These are phyloP conservation scores for Dispira parvispora DNA, from an alignment of 192 early-diverging fungal species.

Conservation along the genomic window DNA sequence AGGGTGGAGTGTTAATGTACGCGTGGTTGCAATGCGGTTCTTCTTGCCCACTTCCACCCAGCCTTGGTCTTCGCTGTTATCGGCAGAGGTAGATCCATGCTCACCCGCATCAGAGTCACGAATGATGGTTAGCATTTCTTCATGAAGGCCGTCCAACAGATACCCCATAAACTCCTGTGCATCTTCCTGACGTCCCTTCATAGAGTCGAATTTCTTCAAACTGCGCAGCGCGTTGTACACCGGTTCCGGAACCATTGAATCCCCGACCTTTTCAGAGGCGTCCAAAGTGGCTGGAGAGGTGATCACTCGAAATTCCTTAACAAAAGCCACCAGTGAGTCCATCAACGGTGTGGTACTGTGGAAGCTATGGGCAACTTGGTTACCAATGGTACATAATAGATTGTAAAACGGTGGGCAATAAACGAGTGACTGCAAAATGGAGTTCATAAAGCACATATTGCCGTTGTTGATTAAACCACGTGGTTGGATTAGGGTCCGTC, in stretches of 20 bases:
- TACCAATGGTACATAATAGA: slow-evolving; percentile 47
- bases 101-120: not conserved
- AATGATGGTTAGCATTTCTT: slow-evolving; percentile 45
- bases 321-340: slow-evolving; percentile 60
- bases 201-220: slow-evolving; percentile 60
- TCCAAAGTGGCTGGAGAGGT: not conserved
- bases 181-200: slow-evolving; percentile 89
- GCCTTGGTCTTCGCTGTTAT: slow-evolving; percentile 23
- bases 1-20: slow-evolving; percentile 19
- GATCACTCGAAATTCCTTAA: slow-evolving; percentile 18
- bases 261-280: slow-evolving; percentile 15
- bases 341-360: slow-evolving; percentile 63
- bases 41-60: slow-evolving; percentile 90
- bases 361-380: slow-evolving; percentile 48
- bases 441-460: slow-evolving; percentile 99
- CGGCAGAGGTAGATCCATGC: not conserved
- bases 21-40: slow-evolving; percentile 23
- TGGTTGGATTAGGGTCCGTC: slow-evolving; percentile 38
- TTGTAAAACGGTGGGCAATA: slow-evolving; percentile 90
- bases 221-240: slow-evolving; percentile 79
- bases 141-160: slow-evolving; percentile 85
- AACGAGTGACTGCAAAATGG: slow-evolving; percentile 81
- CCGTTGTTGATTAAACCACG: slow-evolving; percentile 91
- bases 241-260: slow-evolving; percentile 82
- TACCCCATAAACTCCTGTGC: slow-evolving; percentile 93